Base-by-base conservation (phyloP, 805 yeast genomes). In the Priceomyces melissophilus region DNA sequence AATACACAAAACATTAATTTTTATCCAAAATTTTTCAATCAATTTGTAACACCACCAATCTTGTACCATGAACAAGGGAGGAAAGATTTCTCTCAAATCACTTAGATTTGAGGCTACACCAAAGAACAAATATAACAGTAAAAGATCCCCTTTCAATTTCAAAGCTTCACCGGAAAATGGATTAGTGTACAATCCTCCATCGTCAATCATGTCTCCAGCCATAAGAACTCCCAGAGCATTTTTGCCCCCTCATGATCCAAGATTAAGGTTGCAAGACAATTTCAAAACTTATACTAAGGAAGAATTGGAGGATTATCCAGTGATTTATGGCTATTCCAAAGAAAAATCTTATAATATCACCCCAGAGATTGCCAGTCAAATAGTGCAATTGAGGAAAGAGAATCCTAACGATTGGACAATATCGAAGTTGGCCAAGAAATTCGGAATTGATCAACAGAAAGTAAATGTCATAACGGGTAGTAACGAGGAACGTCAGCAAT, bases 161-260 rank as follows among this genome's bases (percentile, higher is more conserved):
- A 75, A 76, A 49, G 74, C 75, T 2, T 58, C 67, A 39, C 65
- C 75, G 13, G 78, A 82, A 1, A 67, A 73, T 16, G 91, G 91
- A 4, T 63, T 86, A 20, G 76, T 79, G 31, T 57, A 63, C 46
- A 75, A 87, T 32, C 89, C 88, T 16, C 76, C 90, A 3, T 75
- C 84, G 10, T 50, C 73, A 28, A 49, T 60, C 11, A 41, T 47
- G 39, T 48, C 53, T 42, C 71, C 82, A 20, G 62, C 75, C 10
- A 65, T 72, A 42, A 75, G 67, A 57, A 82, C 93, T 2, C 95
- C 95, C 12, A 71, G 71, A 39, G 79, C 81, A 2, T 87, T 87
- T 57, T 60, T 87, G 42, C 88, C 93, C 9, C 48, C 63, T 4
- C 62, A 60, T 32, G 87, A 85, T 54, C 78, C 80, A 32, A 74